A percentile compares a stretch with the other conserved stretches of the same genome.
phyloP scores from a whole-genome alignment of 306 rosid genomes.

The Ziziphus jujuba region DNA sequence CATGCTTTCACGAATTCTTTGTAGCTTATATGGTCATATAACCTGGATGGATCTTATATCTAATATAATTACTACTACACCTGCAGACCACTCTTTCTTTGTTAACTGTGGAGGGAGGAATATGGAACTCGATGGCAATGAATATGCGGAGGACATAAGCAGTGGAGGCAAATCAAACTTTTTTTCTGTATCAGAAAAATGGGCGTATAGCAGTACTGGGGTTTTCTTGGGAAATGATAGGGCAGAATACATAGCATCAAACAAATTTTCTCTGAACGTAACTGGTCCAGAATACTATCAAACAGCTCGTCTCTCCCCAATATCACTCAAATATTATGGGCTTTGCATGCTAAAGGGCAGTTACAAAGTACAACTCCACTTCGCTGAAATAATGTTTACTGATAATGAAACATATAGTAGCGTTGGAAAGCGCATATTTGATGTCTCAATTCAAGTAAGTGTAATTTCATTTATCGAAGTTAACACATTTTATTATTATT shows the following conservation, averaged over 20 bases:
- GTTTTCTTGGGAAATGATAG: constrained; percentile 4
- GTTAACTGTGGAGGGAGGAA: constrained; percentile 61
- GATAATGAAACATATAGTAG: constrained; percentile 36
- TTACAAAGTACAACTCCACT: constrained; percentile 71
- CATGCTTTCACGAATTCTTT: constrained; percentile 14
- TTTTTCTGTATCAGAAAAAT: constrained; percentile 26
- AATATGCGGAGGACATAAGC: constrained; percentile 45
- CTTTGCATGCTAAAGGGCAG: constrained; percentile 63
- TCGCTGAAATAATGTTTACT: constrained; percentile 65
- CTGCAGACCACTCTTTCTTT: constrained; percentile 59
- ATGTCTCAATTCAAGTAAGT: constrained; percentile 72
- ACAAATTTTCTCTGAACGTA: constrained; percentile 28
- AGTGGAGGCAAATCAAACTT: constrained; percentile 38
- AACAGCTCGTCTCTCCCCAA: constrained; percentile 61
- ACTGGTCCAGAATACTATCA: constrained; percentile 27
- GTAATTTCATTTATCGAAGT: neutral
- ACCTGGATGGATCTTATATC: neutral
- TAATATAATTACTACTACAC: constrained; percentile 10
- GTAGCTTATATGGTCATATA: neutral
- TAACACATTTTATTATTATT: neutral
- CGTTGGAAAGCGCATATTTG: constrained; percentile 63
- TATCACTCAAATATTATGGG: constrained; percentile 72
- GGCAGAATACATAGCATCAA: constrained; percentile 24
- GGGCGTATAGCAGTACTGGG: constrained; percentile 80
- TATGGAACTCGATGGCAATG: constrained; percentile 23